Evolutionary conservation across 257 asterid genomes (phyloP).

Genomic region (Solanum rostratum): DNA sequence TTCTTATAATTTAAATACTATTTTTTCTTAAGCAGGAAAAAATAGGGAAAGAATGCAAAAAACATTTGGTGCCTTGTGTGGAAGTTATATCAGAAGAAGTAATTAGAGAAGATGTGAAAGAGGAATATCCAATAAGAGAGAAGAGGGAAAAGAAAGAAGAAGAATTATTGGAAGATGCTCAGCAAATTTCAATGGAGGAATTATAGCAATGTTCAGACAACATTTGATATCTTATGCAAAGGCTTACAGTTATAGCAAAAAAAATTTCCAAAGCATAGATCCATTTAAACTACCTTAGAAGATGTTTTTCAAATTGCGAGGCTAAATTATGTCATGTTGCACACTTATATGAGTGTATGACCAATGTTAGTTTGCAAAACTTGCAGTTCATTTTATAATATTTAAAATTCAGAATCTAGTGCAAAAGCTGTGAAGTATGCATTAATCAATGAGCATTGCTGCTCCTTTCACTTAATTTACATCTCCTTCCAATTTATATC

Average conservation of each 20-base stretch:
- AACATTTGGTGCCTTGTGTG: not conserved
- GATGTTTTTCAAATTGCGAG: too few species aligned
- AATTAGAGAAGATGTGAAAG: not conserved
- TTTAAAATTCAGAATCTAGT: too few species aligned
- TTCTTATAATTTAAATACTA: not conserved
- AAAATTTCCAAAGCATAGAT: too few species aligned
- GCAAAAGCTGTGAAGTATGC: too few species aligned
- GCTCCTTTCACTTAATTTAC: too few species aligned
- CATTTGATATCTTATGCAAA: conserved; percentile 77
- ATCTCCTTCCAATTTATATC: too few species aligned
- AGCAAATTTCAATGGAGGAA: conserved; percentile 64
- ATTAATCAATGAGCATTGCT: too few species aligned
- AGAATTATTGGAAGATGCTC: conserved; percentile 5
- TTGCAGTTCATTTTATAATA: too few species aligned
- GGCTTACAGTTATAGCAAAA: conserved; percentile 13
- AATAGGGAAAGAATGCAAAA: not conserved
- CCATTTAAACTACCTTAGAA: too few species aligned
- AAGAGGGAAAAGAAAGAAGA: not conserved
- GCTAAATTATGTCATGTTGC: too few species aligned
- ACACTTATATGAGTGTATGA: too few species aligned
- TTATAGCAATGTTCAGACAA: conserved; percentile 80
- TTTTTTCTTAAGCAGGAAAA: not conserved
- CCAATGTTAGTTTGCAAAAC: too few species aligned
- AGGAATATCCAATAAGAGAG: not conserved
- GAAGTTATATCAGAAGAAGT: not conserved